phyloP scores from a whole-genome alignment of 2,329 filamentous ascomycete genomes.

The Epichloe glyceriae region DNA sequence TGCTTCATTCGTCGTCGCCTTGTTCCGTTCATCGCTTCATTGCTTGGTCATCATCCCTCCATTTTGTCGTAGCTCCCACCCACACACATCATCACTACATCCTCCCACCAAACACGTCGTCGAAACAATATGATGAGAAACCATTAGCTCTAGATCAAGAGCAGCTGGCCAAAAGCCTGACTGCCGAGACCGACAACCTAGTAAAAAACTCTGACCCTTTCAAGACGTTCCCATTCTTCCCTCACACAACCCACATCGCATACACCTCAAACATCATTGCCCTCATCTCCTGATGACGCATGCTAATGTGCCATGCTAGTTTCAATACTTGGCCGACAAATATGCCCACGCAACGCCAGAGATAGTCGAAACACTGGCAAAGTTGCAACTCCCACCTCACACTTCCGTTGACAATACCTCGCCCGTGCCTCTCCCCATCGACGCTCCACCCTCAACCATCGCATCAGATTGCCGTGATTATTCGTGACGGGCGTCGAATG shows the following conservation, averaged over 20 bases:
- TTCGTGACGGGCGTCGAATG: conserved; percentile 49
- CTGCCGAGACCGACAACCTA: conserved; percentile 46
- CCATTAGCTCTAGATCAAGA: conserved; percentile 78
- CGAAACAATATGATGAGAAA: conserved; percentile 26
- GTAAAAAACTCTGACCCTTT: conserved; percentile 16
- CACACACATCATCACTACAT: not conserved
- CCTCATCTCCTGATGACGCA: not conserved
- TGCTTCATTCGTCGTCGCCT: conserved; percentile 3
- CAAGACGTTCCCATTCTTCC: conserved; percentile 8
- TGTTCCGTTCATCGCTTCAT: not conserved
- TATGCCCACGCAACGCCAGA: conserved; percentile 53
- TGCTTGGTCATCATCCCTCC: not conserved
- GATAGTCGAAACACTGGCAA: conserved; percentile 52
- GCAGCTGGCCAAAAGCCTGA: conserved; percentile 35
- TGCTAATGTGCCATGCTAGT: conserved; percentile 29
- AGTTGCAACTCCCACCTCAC: conserved; percentile 50
- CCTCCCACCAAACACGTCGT: conserved; percentile 8
- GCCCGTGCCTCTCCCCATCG: conserved; percentile 41
- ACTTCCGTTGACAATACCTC: conserved; percentile 34
- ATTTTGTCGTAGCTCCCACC: not conserved
- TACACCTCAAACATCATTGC: not conserved
- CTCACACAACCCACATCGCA: not conserved
- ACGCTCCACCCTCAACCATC: conserved; percentile 26
- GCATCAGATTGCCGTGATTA: conserved; percentile 49
- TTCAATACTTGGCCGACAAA: conserved; percentile 53